These are phyloP conservation scores for Rhexocercosporidium sp. DNA, from an alignment of 2,329 filamentous ascomycete species.

Conservation along the genomic window DNA sequence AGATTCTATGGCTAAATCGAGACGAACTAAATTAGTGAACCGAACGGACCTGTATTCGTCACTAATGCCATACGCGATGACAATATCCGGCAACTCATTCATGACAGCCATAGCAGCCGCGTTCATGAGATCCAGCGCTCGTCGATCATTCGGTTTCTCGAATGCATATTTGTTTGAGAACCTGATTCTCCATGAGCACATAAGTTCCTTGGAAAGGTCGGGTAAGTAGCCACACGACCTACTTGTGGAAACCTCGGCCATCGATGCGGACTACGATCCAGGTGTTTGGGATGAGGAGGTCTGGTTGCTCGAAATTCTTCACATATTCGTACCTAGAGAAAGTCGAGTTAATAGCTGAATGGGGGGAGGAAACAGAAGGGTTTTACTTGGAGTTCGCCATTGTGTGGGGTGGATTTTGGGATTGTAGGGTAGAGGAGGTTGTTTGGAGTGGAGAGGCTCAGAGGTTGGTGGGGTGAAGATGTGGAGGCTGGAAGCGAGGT, in stretches of 20 bases:
- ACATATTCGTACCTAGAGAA: conserved; percentile 86
- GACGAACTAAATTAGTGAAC: not conserved
- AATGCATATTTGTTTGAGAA: conserved; percentile 85
- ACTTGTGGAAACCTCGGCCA: conserved; percentile 95
- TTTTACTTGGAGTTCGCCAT: conserved; percentile 42
- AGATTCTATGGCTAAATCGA: conserved; percentile 14
- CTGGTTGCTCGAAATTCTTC: conserved; percentile 82
- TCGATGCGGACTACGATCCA: conserved; percentile 97
- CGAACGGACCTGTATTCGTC: conserved; percentile 86
- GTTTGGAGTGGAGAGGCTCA: not conserved
- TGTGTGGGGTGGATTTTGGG: not conserved
- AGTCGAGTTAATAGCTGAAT: not conserved
- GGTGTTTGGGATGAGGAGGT: conserved; percentile 83
- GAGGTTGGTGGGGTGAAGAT: not conserved
- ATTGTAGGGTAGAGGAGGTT: not conserved
- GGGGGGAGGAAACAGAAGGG: not conserved
- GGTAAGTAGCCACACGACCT: conserved; percentile 37
- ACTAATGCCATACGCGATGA: conserved; percentile 89
- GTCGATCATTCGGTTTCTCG: conserved; percentile 87
- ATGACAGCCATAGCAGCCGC: conserved; percentile 85
- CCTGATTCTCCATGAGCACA: conserved; percentile 49
- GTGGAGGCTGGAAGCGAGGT: conserved; percentile 5
- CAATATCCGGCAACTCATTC: conserved; percentile 81
- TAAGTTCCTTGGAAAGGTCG: not conserved
- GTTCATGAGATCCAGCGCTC: conserved; percentile 94